Conservation (phyloP, 1,284 basidiomycete species). For the Stygiomarasmius scandens region DNA sequence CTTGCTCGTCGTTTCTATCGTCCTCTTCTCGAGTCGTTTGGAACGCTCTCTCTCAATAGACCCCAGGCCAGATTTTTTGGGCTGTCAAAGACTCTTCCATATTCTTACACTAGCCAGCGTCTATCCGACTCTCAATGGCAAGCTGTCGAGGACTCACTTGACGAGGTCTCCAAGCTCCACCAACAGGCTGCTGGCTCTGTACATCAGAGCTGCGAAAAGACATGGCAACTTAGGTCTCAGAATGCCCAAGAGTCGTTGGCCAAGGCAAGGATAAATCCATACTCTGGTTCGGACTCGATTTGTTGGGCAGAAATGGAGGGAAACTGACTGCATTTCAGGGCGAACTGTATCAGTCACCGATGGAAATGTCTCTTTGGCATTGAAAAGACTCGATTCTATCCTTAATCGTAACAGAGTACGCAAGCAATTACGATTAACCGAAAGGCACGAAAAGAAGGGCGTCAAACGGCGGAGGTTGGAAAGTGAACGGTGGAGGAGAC, state of each 20-base stretch:
- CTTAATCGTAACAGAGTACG: conserved; percentile 60
- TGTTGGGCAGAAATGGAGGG: neutral
- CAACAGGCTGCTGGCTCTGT: too few species aligned
- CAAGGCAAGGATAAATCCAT: conserved; percentile 36
- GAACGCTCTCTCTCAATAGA: too few species aligned
- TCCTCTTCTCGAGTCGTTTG: too few species aligned
- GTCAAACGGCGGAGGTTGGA: conserved; percentile 63
- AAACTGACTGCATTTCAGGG: conserved; percentile 36
- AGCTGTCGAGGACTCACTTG: neutral
- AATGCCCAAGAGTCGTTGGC: conserved; percentile 24
- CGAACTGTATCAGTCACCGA: conserved; percentile 47
- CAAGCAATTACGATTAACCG: conserved; percentile 47
- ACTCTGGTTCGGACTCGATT: conserved; percentile 36
- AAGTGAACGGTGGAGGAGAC: conserved; percentile 68
- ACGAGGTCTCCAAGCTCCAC: too few species aligned
- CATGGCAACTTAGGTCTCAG: conserved; percentile 42
- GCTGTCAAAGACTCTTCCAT: neutral
- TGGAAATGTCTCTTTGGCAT: conserved; percentile 45
- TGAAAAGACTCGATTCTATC: conserved; percentile 51
- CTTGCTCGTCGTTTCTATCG: too few species aligned
- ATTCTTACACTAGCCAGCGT: too few species aligned
- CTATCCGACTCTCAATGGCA: too few species aligned
- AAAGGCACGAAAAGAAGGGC: conserved; percentile 75
- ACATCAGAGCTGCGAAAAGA: conserved; percentile 27
- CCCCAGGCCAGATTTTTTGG: too few species aligned